Percentiles rank a stretch among this genome's conserved stretches.
phyloP scores from a whole-genome alignment of 2,329 filamentous ascomycete species.

The Simplicillium sp. region DNA sequence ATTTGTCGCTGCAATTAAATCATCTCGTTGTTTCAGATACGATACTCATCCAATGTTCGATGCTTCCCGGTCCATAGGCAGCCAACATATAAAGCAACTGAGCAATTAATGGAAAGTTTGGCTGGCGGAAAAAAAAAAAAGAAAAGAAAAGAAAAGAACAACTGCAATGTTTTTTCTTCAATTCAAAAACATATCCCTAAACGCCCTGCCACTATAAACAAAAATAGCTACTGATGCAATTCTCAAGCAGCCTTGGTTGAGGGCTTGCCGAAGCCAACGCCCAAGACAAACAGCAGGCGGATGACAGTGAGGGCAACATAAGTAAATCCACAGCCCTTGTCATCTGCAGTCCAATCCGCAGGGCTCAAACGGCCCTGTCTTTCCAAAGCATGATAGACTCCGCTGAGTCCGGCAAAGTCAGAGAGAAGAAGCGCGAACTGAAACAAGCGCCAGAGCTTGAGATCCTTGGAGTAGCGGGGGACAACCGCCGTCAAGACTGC shows the following conservation, averaged over 20 bases:
- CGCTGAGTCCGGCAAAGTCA: constrained; percentile 12
- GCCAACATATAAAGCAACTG: too few species aligned
- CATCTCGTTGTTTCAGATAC: too few species aligned
- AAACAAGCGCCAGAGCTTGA: constrained; percentile 10
- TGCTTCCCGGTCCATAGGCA: too few species aligned
- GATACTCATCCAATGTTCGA: too few species aligned
- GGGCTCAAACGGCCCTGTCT: constrained; percentile 8
- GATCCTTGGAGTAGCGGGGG: constrained; percentile 10
- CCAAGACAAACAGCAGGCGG: constrained; percentile 9
- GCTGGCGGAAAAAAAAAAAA: too few species aligned
- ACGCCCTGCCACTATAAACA: too few species aligned
- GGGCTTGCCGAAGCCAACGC: constrained; percentile 6
- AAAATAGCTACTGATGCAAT: too few species aligned
- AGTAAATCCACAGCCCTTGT: constrained; percentile 6
- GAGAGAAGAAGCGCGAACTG: constrained; percentile 12
- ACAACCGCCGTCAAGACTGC: constrained; percentile 10
- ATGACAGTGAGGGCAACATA: constrained; percentile 8
- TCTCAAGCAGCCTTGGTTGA: neutral
- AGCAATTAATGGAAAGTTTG: too few species aligned
- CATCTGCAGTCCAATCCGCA: constrained; percentile 8
- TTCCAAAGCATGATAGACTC: constrained; percentile 6
- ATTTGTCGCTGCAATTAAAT: too few species aligned
- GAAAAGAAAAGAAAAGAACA: too few species aligned
- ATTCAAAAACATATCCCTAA: too few species aligned
- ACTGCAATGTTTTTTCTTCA: too few species aligned